phyloP scores from a whole-genome alignment of 306 rosid species.

The Begonia loranthoides region DNA sequence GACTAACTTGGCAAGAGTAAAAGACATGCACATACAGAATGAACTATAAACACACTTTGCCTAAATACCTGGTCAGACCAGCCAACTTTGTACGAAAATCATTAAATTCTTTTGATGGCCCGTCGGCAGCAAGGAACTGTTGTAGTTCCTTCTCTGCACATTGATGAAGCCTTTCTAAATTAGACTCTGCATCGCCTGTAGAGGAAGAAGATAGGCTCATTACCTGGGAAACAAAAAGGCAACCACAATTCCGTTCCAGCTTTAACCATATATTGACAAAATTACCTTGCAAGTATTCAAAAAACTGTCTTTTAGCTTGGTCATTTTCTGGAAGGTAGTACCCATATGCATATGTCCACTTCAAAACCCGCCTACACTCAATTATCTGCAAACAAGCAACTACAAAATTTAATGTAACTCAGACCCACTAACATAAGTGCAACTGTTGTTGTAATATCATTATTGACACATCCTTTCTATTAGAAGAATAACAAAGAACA shows the following conservation, averaged over 20 bases:
- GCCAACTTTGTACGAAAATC: slow-evolving; percentile 69
- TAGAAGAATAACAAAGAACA: neutral
- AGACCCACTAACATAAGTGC: no score
- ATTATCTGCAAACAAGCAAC: slow-evolving; percentile 24
- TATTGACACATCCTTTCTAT: neutral
- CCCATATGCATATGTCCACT: slow-evolving; percentile 47
- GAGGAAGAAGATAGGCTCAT: neutral
- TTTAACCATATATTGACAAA: neutral
- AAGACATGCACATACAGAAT: neutral
- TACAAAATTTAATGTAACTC: neutral
- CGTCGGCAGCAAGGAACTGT: slow-evolving; percentile 39
- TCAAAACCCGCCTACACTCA: slow-evolving; percentile 36
- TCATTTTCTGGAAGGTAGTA: slow-evolving; percentile 36
- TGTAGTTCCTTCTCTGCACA: slow-evolving; percentile 71
- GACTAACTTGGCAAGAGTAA: neutral
- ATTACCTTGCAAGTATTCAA: slow-evolving; percentile 68
- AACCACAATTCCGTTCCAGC: neutral
- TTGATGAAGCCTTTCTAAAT: slow-evolving; percentile 72
- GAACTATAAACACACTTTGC: neutral
- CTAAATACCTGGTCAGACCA: slow-evolving; percentile 48
- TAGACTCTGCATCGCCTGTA: slow-evolving; percentile 74
- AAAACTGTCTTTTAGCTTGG: slow-evolving; percentile 48
- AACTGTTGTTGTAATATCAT: no score
- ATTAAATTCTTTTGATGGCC: slow-evolving; percentile 48
- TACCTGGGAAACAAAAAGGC: neutral